Conservation (phyloP, 192 early-diverging fungal genomes). For the Coemansia sp. region DNA sequence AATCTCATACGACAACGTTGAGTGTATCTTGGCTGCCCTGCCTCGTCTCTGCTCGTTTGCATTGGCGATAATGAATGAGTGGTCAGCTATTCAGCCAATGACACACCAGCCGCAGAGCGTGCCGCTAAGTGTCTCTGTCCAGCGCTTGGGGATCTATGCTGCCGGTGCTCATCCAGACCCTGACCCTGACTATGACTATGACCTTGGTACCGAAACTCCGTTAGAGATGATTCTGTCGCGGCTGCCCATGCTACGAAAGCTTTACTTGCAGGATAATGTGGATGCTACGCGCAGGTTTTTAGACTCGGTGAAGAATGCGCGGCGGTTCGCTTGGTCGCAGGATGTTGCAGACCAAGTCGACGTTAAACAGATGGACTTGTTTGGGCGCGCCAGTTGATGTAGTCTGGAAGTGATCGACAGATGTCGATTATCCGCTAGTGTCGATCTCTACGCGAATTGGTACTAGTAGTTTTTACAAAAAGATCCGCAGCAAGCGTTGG, state of each 20-base stretch:
- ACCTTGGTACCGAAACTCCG: not conserved
- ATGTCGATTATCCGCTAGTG: not conserved
- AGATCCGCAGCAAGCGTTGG: not conserved
- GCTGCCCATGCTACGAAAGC: slow-evolving; percentile 1
- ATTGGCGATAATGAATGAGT: slow-evolving; percentile 15
- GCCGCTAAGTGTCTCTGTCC: slow-evolving; percentile 11
- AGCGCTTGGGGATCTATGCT: slow-evolving; percentile 8
- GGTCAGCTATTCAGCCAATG: not conserved
- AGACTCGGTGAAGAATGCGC: not conserved
- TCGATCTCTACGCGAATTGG: not conserved
- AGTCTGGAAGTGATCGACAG: not conserved
- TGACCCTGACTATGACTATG: not conserved
- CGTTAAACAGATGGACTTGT: not conserved
- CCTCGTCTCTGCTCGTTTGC: slow-evolving; percentile 8
- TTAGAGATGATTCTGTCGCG: slow-evolving; percentile 10
- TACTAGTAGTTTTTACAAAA: not conserved
- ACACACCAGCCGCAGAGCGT: not conserved
- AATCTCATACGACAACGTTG: slow-evolving; percentile 8
- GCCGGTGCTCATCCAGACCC: not conserved
- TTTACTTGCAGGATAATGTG: slow-evolving; percentile 5
- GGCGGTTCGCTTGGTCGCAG: slow-evolving; percentile 14
- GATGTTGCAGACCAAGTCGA: slow-evolving; percentile 11
- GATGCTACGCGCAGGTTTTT: not conserved
- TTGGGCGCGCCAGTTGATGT: not conserved
- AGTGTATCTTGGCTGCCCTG: slow-evolving; percentile 1